Evolutionary conservation across 2,329 filamentous ascomycete genomes (phyloP).

Genomic region (Sporothrix luriei): DNA sequence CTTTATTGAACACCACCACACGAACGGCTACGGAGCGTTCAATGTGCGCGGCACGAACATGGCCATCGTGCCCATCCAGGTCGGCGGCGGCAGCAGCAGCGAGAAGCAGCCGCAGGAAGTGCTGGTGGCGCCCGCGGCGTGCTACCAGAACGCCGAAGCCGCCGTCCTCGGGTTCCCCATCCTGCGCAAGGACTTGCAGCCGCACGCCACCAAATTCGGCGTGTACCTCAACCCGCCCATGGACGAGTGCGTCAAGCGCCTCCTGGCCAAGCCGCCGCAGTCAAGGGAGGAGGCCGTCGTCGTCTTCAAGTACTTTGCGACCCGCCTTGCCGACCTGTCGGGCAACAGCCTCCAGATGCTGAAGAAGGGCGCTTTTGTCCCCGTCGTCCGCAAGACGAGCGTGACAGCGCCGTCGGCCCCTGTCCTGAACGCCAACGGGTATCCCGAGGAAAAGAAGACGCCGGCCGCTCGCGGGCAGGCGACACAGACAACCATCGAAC

Average conservation of each 20-base stretch:
- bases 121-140: slow-evolving; percentile 72
- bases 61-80: slow-evolving; percentile 73
- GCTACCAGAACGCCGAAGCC: slow-evolving; percentile 79
- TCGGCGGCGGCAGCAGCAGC: slow-evolving; percentile 39
- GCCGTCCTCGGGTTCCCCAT: slow-evolving; percentile 80
- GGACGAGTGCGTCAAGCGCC: slow-evolving; percentile 69
- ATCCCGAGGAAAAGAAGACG: slow-evolving; percentile 39
- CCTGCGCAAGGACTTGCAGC: slow-evolving; percentile 72
- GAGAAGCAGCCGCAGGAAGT: slow-evolving; percentile 51
- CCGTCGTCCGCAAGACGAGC: slow-evolving; percentile 51
- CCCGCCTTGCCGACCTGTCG: slow-evolving; percentile 72
- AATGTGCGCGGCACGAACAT: slow-evolving; percentile 58
- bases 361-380: slow-evolving; percentile 69
- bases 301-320: slow-evolving; percentile 82
- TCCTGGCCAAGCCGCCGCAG: slow-evolving; percentile 72
- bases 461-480: slow-evolving; percentile 22
- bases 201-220: slow-evolving; percentile 81
- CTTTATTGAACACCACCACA: slow-evolving; percentile 77
- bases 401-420: neutral
- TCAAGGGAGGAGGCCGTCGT: slow-evolving; percentile 66
- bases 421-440: slow-evolving; percentile 20
- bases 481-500: slow-evolving; percentile 45
- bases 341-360: slow-evolving; percentile 62
- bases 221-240: slow-evolving; percentile 82
- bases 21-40: slow-evolving; percentile 71